Base-by-base conservation (phyloP, 1,284 basidiomycete genomes). In the Ceratobasidium sp. region DNA sequence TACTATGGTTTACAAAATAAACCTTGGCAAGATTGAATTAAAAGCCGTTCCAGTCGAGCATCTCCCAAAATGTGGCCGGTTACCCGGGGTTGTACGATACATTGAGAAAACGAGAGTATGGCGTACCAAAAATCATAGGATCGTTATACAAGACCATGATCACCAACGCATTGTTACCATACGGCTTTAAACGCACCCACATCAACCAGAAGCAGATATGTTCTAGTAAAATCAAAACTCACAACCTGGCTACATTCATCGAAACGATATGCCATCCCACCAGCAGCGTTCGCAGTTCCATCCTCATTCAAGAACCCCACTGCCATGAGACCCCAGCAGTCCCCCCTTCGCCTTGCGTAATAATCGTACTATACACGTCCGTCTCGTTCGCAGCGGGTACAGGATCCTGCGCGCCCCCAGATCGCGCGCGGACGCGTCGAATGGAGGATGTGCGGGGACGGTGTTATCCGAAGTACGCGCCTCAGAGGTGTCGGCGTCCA, bases 221-320 rank as follows among this genome's bases (percentile, higher is more conserved):
- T n/a, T n/a, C n/a, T n/a, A n/a, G n/a, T n/a, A n/a, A n/a, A n/a
- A n/a, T n/a, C n/a, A 48, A 27, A 41, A 83, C 90, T 74, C 75
- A 91, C 91, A 67, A 91, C 92, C 82, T 92, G 86, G 76, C 87
- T 90, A 83, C 91, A 92, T 8, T 85, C 80, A 77, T 92, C 90
- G 78, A 86, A 92, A 31, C 83, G 78, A 78, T 87, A 87, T 27
- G 82, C 79, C 78, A 91, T 88, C 1, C 86, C 87, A 1, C 79
- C 76, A 8, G 85, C 84, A 31, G 83, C 83, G 6, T 86, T 72
- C 8, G 48, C 69, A 45, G 69, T 85, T 33, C 90, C 91, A 77
- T 89, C 84, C 9, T 80, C 41, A 56, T 82, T 84, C 63, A 93
- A 82, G 81, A 87, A 90, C 1, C 89, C 89, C 14, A 78, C 82